Conservation (phyloP, 2,329 filamentous ascomycete species). For the Scedosporium minutisporum region DNA sequence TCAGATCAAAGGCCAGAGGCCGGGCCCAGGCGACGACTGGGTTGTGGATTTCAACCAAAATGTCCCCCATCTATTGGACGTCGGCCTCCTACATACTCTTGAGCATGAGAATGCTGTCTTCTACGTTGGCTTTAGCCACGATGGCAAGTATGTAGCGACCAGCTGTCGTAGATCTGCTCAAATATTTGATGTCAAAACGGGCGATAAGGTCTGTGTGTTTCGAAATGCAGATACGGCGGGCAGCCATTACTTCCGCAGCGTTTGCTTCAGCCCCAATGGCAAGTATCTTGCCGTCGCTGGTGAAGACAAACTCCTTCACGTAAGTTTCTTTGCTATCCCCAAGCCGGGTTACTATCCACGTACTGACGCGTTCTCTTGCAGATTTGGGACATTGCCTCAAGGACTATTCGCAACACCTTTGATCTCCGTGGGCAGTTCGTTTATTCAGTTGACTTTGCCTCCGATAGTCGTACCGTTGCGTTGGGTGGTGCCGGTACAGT, state of each 20-base stretch:
- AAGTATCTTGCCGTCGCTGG: constrained; percentile 90
- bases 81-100: constrained; percentile 87
- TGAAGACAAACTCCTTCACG: constrained; percentile 93
- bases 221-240: constrained; percentile 84
- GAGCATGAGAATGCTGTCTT: constrained; percentile 94
- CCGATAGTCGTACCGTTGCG: constrained; percentile 86
- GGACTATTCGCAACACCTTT: constrained; percentile 87
- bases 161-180: constrained; percentile 95
- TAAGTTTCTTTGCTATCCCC: constrained; percentile 34
- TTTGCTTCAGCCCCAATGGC: constrained; percentile 97
- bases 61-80: constrained; percentile 79
- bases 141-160: constrained; percentile 91
- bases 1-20: constrained; percentile 72
- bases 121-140: constrained; percentile 92
- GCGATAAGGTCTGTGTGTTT: constrained; percentile 78
- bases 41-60: constrained; percentile 93
- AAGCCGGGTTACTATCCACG: background rate
- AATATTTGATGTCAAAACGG: constrained; percentile 87
- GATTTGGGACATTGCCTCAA: constrained; percentile 87
- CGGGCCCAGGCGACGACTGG: constrained; percentile 87
- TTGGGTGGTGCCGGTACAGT: constrained; percentile 93
- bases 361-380: constrained; percentile 21
- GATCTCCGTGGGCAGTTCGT: too few relatives aligned
- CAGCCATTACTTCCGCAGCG: constrained; percentile 91
- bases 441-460: constrained; percentile 89